Percentiles rank a stretch among this genome's conserved stretches.
Conservation (phyloP, 768 basidiomycete genomes). For the Mycena haematopus region DNA sequence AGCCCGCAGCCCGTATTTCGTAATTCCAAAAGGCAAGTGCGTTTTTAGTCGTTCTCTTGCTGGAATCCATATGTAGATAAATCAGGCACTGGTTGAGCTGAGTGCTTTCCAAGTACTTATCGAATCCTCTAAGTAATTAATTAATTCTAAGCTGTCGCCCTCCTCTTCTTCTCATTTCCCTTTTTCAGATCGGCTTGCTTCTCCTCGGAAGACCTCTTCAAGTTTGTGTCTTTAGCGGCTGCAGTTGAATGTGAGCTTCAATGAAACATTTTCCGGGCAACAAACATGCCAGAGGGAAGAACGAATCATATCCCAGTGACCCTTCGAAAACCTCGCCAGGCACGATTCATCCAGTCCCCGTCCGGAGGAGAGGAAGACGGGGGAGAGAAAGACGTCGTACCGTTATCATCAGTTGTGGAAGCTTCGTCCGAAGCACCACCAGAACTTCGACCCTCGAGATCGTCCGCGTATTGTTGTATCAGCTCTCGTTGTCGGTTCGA, state of each 20-base stretch:
- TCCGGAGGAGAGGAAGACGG: slow-evolving; percentile 56
- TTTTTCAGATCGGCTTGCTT: slow-evolving; percentile 43
- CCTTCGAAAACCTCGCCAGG: slow-evolving; percentile 70
- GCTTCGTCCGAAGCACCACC: slow-evolving; percentile 34
- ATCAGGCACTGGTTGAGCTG: slow-evolving; percentile 24
- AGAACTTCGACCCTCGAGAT: slow-evolving; percentile 74
- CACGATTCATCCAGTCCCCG: slow-evolving; percentile 73
- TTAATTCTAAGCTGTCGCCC: slow-evolving; percentile 49
- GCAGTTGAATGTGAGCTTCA: slow-evolving; percentile 33
- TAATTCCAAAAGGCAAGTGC: neutral
- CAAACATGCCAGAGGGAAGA: slow-evolving; percentile 54
- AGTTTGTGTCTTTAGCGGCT: slow-evolving; percentile 32
- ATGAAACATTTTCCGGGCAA: slow-evolving; percentile 38
- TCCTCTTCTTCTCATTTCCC: slow-evolving; percentile 53
- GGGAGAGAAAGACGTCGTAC: slow-evolving; percentile 76
- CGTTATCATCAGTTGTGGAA: slow-evolving; percentile 57
- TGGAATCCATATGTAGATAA: slow-evolving; percentile 16
- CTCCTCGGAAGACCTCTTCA: slow-evolving; percentile 34
- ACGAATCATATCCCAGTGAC: slow-evolving; percentile 72
- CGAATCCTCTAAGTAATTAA: slow-evolving; percentile 18
- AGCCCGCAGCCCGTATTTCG: neutral
- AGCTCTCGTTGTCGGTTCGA: slow-evolving; percentile 86
- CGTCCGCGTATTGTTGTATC: slow-evolving; percentile 89
- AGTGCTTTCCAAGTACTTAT: slow-evolving; percentile 22
- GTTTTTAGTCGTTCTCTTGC: neutral